Percentiles rank a stretch among this genome's conserved stretches.
These are phyloP conservation scores for Amauroascus niger DNA, from an alignment of 2,329 filamentous ascomycete species.

Conservation along the genomic window DNA sequence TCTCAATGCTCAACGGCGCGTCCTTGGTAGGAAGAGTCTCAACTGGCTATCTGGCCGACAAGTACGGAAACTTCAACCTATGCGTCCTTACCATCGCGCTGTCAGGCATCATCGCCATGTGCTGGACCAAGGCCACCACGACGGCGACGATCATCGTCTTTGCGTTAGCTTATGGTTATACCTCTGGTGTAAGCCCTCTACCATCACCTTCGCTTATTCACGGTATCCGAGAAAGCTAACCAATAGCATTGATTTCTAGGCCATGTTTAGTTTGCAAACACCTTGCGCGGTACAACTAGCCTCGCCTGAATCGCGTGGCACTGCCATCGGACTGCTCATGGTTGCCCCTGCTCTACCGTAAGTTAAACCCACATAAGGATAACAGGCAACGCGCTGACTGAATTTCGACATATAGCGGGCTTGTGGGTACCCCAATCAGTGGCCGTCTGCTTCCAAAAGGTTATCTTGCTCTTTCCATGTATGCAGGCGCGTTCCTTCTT, in stretches of 20 bases:
- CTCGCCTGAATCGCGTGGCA: neutral
- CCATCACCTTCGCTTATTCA: slow-evolving; percentile 20
- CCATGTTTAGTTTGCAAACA: slow-evolving; percentile 11
- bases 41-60: slow-evolving; percentile 49
- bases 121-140: slow-evolving; percentile 34
- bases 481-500: neutral
- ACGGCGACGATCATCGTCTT: slow-evolving; percentile 34
- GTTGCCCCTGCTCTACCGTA: neutral
- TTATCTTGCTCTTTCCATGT: slow-evolving; percentile 7
- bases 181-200: slow-evolving; percentile 40
- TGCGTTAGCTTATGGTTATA: slow-evolving; percentile 41
- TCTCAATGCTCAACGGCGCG: slow-evolving; percentile 58
- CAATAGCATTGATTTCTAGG: neutral
- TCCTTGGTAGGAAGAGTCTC: slow-evolving; percentile 50
- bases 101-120: slow-evolving; percentile 36
- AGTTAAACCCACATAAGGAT: neutral
- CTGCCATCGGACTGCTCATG: slow-evolving; percentile 4
- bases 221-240: neutral
- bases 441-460: neutral
- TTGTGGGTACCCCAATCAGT: slow-evolving; percentile 5
- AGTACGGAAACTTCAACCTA: slow-evolving; percentile 43
- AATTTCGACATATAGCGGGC: neutral
- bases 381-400: neutral
- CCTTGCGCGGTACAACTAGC: slow-evolving; percentile 7
- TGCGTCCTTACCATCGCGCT: slow-evolving; percentile 36